Evolutionary conservation across 2,329 filamentous ascomycete genomes (phyloP).

Genomic region (Verticillium isaacii): DNA sequence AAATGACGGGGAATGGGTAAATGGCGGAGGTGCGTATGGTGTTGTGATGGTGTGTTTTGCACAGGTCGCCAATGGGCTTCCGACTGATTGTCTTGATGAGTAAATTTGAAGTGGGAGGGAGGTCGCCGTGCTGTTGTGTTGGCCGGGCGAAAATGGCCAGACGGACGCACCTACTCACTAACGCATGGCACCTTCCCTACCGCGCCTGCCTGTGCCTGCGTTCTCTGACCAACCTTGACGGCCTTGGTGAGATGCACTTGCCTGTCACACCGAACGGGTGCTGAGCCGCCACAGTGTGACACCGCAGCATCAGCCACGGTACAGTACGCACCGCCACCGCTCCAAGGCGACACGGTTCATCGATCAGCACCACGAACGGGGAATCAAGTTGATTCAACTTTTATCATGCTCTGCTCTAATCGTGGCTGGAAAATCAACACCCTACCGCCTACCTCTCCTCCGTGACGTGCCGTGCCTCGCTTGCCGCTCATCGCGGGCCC

Average conservation of each 20-base stretch:
- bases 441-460: neutral
- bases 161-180: neutral
- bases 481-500: slow-evolving; percentile 65
- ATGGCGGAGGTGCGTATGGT: neutral
- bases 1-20: neutral
- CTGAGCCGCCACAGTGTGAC: neutral
- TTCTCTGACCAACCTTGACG: neutral
- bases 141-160: neutral
- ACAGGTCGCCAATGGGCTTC: neutral
- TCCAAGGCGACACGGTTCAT: too few relatives aligned
- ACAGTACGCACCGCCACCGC: neutral
- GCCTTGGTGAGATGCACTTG: neutral
- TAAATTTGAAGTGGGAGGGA: neutral
- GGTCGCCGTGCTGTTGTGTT: neutral
- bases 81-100: neutral
- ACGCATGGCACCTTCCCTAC: neutral
- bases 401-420: slow-evolving; percentile 6
- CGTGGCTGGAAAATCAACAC: slow-evolving; percentile 3
- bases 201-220: neutral
- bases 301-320: neutral
- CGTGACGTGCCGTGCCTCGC: too few relatives aligned
- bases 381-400: neutral
- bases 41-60: neutral
- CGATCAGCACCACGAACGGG: neutral
- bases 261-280: neutral